Base-by-base conservation (phyloP, 2,329 filamentous ascomycete genomes). In the Nemania diffusa region DNA sequence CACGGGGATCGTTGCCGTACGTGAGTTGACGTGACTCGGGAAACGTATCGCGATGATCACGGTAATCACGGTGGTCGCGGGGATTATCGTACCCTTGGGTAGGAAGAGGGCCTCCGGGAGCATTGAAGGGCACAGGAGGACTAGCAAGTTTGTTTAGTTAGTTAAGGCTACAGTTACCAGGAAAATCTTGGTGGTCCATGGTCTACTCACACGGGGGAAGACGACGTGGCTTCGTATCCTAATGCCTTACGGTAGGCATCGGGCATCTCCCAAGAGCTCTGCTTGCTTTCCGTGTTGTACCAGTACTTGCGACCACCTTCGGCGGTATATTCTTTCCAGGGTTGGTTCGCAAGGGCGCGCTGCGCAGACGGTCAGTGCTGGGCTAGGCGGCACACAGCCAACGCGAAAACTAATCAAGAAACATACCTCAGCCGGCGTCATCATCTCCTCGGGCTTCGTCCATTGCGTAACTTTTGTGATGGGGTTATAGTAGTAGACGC, bases 191-290 rank as follows among this genome's bases (percentile, higher is more conserved):
- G 26, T 22, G 37, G 34, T 50, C 32, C 22, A 73, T 22, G 34
- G 37, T 46, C 34, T 24, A 73, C 81, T 75, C 76, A 84, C 81
- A 77, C 77, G 62, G 85, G 81, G 29, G 83, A 81, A 13, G 79
- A 78, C 3, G 84, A 79, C 15, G 82, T 79, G 52, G 76, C 78
- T 46, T 84, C 84, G 70, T 88, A 87, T 58, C 90, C 90, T 65
- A 94, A 83, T 67, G 92, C 92, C 73, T 86, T 86, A 77, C 92
- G 93, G 81, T 94, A 94, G 69, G 83, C 88, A 62, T 93, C 92
- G 63, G 96, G 96, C 87, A 97, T 94, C 76, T 94, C 91, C 96
- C 96, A 99, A 34, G 92, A 93, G 79, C 94, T 98, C 82, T 94
- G 88, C 81, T 95, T 94, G 51, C 92, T 94, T 80, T 97, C 91